phyloP scores from a whole-genome alignment of 352 stramenopile genomes.

The Stephanocyclus meneghinianus region DNA sequence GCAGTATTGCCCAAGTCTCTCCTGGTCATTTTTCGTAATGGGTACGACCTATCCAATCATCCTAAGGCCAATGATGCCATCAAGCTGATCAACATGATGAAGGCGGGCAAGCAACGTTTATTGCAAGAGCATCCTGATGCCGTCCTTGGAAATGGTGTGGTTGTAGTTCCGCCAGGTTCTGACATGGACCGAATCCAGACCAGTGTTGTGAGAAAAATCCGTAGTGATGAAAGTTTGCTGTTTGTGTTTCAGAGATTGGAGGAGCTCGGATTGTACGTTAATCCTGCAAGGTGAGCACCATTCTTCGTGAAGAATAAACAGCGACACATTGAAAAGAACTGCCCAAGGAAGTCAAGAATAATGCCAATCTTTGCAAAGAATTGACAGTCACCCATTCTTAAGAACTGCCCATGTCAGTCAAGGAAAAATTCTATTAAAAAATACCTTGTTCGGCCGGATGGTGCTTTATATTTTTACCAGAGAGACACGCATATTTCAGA shows the following conservation, averaged over 20 bases:
- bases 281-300: constrained; percentile 18
- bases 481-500: no score
- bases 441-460: no score
- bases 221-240: constrained; percentile 11
- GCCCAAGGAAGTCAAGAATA: no score
- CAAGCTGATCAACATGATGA: constrained; percentile 20
- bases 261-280: constrained; percentile 25
- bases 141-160: background rate
- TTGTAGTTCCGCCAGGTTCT: constrained; percentile 10
- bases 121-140: background rate
- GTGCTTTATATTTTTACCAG: no score
- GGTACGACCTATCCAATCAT: constrained; percentile 24
- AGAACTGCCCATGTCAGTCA: no score
- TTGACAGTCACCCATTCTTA: no score
- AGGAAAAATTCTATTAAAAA: no score
- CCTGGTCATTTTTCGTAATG: background rate
- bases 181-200: constrained; percentile 13
- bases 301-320: background rate
- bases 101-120: constrained; percentile 13
- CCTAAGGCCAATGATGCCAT: constrained; percentile 30
- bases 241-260: constrained; percentile 29
- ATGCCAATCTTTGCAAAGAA: background rate
- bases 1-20: background rate
- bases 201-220: constrained; percentile 8
- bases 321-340: no score